Evolutionary conservation across 176 grass and related monocot species (phyloP).

Genomic region (Avena atlantica): DNA sequence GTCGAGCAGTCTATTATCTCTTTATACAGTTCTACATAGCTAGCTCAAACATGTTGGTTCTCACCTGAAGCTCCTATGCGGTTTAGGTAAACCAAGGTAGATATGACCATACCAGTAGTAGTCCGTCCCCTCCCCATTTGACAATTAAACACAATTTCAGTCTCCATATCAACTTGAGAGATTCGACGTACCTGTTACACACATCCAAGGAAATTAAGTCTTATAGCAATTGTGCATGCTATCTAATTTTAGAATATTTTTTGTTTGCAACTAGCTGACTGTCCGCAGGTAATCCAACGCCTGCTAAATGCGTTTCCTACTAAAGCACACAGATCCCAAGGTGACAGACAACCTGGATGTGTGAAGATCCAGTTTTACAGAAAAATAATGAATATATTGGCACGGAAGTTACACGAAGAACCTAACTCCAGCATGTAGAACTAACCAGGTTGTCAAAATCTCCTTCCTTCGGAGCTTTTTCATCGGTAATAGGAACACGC

Average conservation of each 20-base stretch:
- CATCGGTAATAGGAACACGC: slow-evolving; percentile 97
- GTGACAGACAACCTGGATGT: slow-evolving; percentile 7
- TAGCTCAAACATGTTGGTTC: slow-evolving; percentile 29
- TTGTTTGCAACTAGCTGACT: slow-evolving; percentile 21
- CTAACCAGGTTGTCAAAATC: slow-evolving; percentile 99
- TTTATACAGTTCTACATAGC: slow-evolving; percentile 21
- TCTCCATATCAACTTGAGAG: slow-evolving; percentile 85
- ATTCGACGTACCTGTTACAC: slow-evolving; percentile 80
- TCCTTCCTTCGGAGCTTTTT: slow-evolving; percentile 96
- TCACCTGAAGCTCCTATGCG: slow-evolving; percentile 91
- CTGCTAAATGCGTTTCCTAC: neutral
- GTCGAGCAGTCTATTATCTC: slow-evolving; percentile 27
- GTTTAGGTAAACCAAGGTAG: slow-evolving; percentile 95
- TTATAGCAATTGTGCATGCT: slow-evolving; percentile 2
- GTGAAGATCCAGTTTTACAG: slow-evolving; percentile 21
- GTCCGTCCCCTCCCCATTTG: slow-evolving; percentile 98
- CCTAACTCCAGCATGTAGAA: slow-evolving; percentile 36
- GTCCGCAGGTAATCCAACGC: slow-evolving; percentile 25
- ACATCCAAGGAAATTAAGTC: slow-evolving; percentile 39
- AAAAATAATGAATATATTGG: slow-evolving; percentile 13
- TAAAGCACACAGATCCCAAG: slow-evolving; percentile 16
- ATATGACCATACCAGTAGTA: slow-evolving; percentile 99
- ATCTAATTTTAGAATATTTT: slow-evolving; percentile 14
- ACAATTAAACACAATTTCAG: slow-evolving; percentile 98
- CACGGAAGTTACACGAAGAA: slow-evolving; percentile 28